Base-by-base conservation (phyloP, 352 stramenopile genomes). In the Saprolegnia parasitica region DNA sequence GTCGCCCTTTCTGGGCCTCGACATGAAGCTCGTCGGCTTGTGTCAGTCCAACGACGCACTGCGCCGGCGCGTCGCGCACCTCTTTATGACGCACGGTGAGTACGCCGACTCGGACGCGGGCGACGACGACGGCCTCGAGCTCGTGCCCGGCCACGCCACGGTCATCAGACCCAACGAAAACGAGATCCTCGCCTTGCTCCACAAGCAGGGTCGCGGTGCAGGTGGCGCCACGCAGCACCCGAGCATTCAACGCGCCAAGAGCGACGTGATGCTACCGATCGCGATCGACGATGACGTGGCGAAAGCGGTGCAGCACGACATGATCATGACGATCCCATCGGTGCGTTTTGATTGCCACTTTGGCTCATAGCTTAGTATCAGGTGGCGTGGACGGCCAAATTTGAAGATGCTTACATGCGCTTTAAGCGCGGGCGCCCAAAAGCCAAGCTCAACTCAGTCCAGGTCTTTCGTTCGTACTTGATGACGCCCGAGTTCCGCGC, bases 211-310 rank as follows among this genome's bases (percentile, higher is more conserved):
- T 20, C 26, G 2, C 23, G 10, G 11, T 6, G 23, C 16, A 26
- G 9, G 54, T 29, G 29, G 32, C 10, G 15, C 29, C n/a, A 11
- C n/a, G 2, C 15, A 8, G 0, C 40, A 56, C 42, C 40, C 58
- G 39, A 56, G 58, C 58, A 67, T 67, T 40, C 58, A 67, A 32
- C 58, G 58, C 29, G 52, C 58, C n/a, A 67, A 67, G 29, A 67
- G 58, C 26, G 58, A 24, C 20, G 16, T 67, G 10, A 39, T 42
- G 4, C 37, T 67, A 24, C 58, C 58, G 2, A 13, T 15, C 39
- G 40, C 58, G 11, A 42, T 67, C 13, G 58, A 67, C 23, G 21
- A 67, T 11, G 58, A 67, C 40, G 58, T 67, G 37, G 58, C 58
- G 0, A 42, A 67, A 16, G 58, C 58, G 0, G 35, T 67, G 20